Evolutionary conservation across 352 stramenopile genomes (phyloP), one percentile per base, ranked within the genome.

Genomic region (Pythium folliculosum): DNA sequence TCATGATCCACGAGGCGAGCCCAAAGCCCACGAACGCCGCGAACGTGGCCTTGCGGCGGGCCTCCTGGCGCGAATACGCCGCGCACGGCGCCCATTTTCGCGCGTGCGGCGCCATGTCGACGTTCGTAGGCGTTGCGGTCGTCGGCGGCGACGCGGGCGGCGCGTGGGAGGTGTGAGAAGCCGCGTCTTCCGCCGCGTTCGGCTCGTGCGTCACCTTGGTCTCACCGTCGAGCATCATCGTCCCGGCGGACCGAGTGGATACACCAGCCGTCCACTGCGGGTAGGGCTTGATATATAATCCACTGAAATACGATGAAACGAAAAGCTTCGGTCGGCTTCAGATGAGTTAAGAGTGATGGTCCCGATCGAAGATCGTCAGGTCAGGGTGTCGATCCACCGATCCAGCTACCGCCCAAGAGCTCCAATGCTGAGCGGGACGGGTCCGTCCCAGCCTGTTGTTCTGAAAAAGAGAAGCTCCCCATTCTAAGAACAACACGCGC

Each of bases 1-100:
- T 89, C 74, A 87, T 83, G 57, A 91, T 71, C 83, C 83, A 91
- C 19, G 81, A 89, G 3, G 80, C 74, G 10, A 89, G 58, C 0
- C 81, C 81, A 56, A 91, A 82, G 37, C 76, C 67, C 44, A 89
- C 61, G 65, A 91, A 90, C 3, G 81, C 82, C 10, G 63, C 58
- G 37, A 85, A 89, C 1, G 76, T 83, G 23, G 63, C 71, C n/a
- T 38, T 35, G 22, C 53, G 62, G 17, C 30, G 55, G 25, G n/a
- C 21, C 32, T 65, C 54, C 7, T 55, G 53, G 27, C 32, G 62
- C 52, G 62, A 56, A 8, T 19, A 51, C 27, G 9, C 10, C 2
- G 30, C 44, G 22, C 27, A 43, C 13, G 12, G 44, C 30, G 53
- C 25, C 43, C 51, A 60, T 67, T 53, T 47, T 25, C 53, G 44